Percentiles rank a stretch among this genome's conserved stretches.
Evolutionary conservation across 352 stramenopile species (phyloP).

Genomic region (Phytophthora pluvialis): DNA sequence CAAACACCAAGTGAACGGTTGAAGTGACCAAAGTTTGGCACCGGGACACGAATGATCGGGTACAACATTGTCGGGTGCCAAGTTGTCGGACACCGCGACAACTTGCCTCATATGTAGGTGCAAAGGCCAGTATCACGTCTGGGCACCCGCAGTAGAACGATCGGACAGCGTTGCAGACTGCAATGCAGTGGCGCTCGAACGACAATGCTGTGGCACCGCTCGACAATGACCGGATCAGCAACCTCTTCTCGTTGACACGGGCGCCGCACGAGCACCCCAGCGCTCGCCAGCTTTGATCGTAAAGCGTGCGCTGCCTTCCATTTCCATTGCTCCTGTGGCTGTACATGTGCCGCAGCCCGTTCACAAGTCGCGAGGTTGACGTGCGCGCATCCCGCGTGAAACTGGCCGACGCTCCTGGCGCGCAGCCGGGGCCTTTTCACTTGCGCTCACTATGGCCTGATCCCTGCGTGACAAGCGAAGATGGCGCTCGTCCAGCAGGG

Average conservation of each 20-base stretch:
- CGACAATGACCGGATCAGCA: no score
- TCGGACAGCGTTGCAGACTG: no score
- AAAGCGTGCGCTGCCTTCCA: no score
- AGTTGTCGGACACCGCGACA: no score
- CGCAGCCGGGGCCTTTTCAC: slow-evolving; percentile 10
- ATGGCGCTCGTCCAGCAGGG: slow-evolving; percentile 10
- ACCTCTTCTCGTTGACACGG: no score
- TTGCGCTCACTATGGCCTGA: slow-evolving; percentile 19
- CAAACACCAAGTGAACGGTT: slow-evolving; percentile 21
- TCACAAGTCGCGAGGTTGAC: slow-evolving; percentile 4
- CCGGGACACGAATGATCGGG: no score
- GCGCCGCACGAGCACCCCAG: no score
- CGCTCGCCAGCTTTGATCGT: no score
- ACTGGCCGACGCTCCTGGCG: slow-evolving; percentile 17
- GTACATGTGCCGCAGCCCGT: not conserved
- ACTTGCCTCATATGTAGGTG: no score
- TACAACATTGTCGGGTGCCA: no score
- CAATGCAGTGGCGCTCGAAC: not conserved
- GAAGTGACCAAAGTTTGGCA: slow-evolving; percentile 6
- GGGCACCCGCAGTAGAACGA: no score
- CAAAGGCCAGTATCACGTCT: no score
- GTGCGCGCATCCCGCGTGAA: slow-evolving; percentile 20
- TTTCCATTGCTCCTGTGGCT: not conserved
- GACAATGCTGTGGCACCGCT: not conserved
- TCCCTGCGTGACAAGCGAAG: slow-evolving; percentile 16